Evolutionary conservation across 768 basidiomycete species (phyloP), one percentile per base, ranked within the genome.

Genomic region (Neoboletus subvelutipes): DNA sequence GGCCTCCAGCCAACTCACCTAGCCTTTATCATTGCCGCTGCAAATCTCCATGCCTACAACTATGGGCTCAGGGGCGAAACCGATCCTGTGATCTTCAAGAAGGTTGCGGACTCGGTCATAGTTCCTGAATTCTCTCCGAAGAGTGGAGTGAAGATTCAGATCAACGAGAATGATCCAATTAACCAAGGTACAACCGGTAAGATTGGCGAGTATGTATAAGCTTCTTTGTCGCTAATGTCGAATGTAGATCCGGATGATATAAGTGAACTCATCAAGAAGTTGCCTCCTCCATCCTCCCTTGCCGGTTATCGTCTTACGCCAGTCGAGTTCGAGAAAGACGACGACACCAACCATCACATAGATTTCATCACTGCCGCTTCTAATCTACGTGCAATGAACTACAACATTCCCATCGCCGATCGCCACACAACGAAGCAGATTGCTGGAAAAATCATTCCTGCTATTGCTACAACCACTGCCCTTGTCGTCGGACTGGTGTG

Each of bases 281-380:
- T 99, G 22, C 97, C 97, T 24, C 73, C 89, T 18, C 96, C 97
- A 0, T 92, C 94, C 3, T 91, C 92, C 18, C 77, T 99, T 41
- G 95, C 89, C 49, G 97, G 97, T n/a, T 99, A 95, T 77, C 89
- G 97, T 53, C 82, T 99, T 47, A 90, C 79, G 50, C 92, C 96
- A 3, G 96, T 95, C 49, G 94, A 97, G 67, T 99, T 99, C 63
- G 97, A 99, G 80, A 99, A 99, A 77, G 97, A 99, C 67, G 96
- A 98, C 65, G 97, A 99, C 69, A 83, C 89, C 50, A 99, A 99
- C 75, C 85, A 91, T 75, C 97, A 99, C 74, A 98, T 99, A 69
- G 97, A 96, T 75, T 98, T 98, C 76, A 96, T 99, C 75, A 98
- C 95, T 36, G 91, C 97, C 9, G 92, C 96, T 8, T 97, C 94